Percentiles rank a stretch among this genome's conserved stretches.
phyloP scores from a whole-genome alignment of 768 basidiomycete species.

The Rhizopogon roseolus region DNA sequence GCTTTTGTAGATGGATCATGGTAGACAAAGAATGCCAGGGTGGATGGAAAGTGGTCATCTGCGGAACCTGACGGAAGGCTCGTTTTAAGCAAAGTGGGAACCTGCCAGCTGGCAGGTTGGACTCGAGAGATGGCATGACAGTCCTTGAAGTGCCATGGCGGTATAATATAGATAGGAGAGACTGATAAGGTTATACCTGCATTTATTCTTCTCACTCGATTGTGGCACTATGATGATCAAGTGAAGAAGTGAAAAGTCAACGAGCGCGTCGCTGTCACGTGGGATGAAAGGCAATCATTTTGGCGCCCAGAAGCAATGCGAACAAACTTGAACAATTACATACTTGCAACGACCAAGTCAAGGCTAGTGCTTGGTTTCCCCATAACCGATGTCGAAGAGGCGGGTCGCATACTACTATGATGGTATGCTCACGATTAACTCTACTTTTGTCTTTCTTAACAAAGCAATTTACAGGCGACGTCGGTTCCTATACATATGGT shows the following conservation, averaged over 20 bases:
- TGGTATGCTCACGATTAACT: slow-evolving; percentile 33
- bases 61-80: not conserved
- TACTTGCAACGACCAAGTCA: not conserved
- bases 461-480: slow-evolving; percentile 45
- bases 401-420: slow-evolving; percentile 83
- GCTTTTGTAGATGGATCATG: not conserved
- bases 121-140: not conserved
- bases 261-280: not conserved
- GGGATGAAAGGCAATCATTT: too few species aligned
- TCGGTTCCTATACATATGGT: slow-evolving; percentile 77
- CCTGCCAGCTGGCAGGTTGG: not conserved
- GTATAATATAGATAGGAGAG: not conserved
- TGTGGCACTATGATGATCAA: too few species aligned
- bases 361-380: too few species aligned
- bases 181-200: not conserved
- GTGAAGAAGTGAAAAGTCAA: not conserved
- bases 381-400: slow-evolving; percentile 52
- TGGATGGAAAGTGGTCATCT: not conserved
- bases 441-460: not conserved
- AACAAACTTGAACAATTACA: not conserved
- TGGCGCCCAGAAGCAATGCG: too few species aligned
- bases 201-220: too few species aligned
- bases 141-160: not conserved
- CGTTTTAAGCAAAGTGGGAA: not conserved
- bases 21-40: not conserved